Conservation (phyloP, 2,329 filamentous ascomycete species). For the Colletotrichum karsti region DNA sequence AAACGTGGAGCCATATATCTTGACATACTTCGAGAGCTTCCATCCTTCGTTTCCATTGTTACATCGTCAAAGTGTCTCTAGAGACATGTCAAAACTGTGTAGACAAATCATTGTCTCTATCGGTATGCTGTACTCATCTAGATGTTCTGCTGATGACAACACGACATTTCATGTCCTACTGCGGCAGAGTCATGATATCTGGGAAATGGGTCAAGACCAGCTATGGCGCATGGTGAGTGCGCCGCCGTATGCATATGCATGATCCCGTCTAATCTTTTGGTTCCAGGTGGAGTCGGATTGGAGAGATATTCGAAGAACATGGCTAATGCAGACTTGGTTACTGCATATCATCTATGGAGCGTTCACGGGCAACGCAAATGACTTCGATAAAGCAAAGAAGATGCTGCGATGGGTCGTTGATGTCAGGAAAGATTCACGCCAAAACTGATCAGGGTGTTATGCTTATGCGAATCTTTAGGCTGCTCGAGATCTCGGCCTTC, state of each 20-base stretch:
- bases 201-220: conserved; percentile 29
- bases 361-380: conserved; percentile 35
- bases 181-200: conserved; percentile 27
- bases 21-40: conserved; percentile 33
- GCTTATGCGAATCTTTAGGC: conserved; percentile 17
- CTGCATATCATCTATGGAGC: conserved; percentile 40
- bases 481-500: conserved; percentile 36
- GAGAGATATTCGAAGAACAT: conserved; percentile 33
- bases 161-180: background rate
- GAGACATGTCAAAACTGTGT: conserved; percentile 10
- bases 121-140: conserved; percentile 31
- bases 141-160: conserved; percentile 16
- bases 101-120: conserved; percentile 31
- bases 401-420: conserved; percentile 38
- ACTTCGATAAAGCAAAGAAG: conserved; percentile 35
- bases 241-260: background rate
- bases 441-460: too few relatives aligned
- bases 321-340: conserved; percentile 40
- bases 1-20: conserved; percentile 13
- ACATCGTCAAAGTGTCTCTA: conserved; percentile 29
- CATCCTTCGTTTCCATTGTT: conserved; percentile 34
- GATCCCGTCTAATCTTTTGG: background rate
- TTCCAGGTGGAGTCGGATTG: conserved; percentile 33
- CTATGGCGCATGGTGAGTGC: conserved; percentile 21
- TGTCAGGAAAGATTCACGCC: conserved; percentile 30